A percentile compares a stretch with the other conserved stretches of the same genome.
These are phyloP conservation scores for Eimeria necatrix DNA, from an alignment of 169 alveolate genomes.

Conservation along the genomic window DNA sequence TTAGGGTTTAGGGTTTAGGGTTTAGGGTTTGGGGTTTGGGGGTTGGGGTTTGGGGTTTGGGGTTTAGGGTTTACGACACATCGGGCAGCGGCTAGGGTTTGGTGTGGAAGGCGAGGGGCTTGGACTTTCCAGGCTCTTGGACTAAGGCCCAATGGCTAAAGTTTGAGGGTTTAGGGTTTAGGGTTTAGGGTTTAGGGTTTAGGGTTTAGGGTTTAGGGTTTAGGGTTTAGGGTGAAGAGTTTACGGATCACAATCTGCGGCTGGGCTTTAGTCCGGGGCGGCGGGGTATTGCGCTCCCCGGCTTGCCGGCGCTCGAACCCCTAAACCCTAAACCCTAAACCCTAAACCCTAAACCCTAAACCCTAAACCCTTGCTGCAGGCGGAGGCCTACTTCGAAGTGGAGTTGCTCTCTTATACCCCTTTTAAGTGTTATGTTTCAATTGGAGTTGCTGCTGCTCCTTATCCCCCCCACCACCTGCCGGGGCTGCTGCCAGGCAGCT, in stretches of 20 bases:
- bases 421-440: slow-evolving; percentile 23
- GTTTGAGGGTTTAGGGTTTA: neutral
- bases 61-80: neutral
- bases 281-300: neutral
- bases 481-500: slow-evolving; percentile 64
- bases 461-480: slow-evolving; percentile 72
- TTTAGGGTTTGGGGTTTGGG: neutral
- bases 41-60: neutral
- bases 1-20: neutral
- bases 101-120: too few relatives aligned
- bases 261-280: neutral
- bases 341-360: neutral
- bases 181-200: neutral
- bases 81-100: neutral
- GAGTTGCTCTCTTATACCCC: slow-evolving; percentile 63
- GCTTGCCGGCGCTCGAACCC: neutral
- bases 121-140: too few relatives aligned
- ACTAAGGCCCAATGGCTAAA: too few relatives aligned
- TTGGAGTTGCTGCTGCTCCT: slow-evolving; percentile 74
- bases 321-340: neutral
- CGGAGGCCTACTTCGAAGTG: slow-evolving; percentile 77
- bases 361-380: slow-evolving; percentile 31
- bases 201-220: neutral
- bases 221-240: slow-evolving; percentile 26
- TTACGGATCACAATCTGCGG: neutral